Evolutionary conservation across 2,329 filamentous ascomycete genomes (phyloP), one percentile per base, ranked within the genome.

Genomic region (Cercospora nicotianae): DNA sequence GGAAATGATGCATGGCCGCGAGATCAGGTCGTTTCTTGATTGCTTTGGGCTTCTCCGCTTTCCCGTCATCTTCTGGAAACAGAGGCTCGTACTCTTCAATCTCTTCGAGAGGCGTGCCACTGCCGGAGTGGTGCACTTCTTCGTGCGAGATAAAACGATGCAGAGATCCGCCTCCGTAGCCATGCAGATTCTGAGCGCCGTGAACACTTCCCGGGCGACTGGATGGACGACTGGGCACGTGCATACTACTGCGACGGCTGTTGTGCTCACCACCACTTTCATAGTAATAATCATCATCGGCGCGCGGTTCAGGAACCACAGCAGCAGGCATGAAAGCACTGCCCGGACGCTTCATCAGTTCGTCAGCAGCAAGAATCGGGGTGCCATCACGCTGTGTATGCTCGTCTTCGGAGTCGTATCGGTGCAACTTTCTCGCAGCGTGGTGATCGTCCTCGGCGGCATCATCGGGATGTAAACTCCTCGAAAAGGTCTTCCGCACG

Each of bases 41-140:
- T 33, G 81, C 81, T 33, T 83, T 80, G n/a, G 83, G 83, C 60
- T 84, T 76, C 8, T 85, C 80, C 70, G 85, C 84, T 64, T 85
- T 82, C 65, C 88, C 86, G 3, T 86, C 91, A 13, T 88, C 82
- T 48, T 85, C 93, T 0, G 92, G 90, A 80, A 99, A 99, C 3
- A 99, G 83, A 1, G 95, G 95, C 78, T 98, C 94, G 75, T 98
- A 98, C 78, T 98, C 94, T 75, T 94, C 90, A 5, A 96, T 91
- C 75, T 96, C 91, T 74, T 96, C 93, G 8, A 96, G 82, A 5
- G 91, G 92, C 3, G 90, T 93, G 53, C 85, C 81, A 57, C 81
- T 78, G 23, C 84, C 83, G 58, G 78, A 78, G 39, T 74, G 73
- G 64, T 74, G 73, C 20, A 87, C 85, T 59, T 84, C 82, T 20